Base-by-base conservation (phyloP, 1,284 basidiomycete species). In the Vanrija sp. region DNA sequence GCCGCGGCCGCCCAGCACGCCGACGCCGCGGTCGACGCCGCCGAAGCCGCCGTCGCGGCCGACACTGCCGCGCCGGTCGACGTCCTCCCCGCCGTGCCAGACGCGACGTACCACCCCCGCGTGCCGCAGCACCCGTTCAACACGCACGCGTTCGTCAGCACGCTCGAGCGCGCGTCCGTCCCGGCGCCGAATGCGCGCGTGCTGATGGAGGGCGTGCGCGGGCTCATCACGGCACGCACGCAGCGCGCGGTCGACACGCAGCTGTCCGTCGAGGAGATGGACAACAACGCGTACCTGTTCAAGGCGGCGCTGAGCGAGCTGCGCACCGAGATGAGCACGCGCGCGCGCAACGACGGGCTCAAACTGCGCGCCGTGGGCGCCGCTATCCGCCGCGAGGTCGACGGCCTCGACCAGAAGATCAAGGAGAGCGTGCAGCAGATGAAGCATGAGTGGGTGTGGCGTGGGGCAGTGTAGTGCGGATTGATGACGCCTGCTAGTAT, bases 221-320 rank as follows among this genome's bases (percentile, higher is more conserved):
- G 85, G 0, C 77, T 96, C 64, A 82, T 98, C 38, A 83, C 89
- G 3, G 83, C 87, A 64, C 82, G 91, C 29, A 81, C 89, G 49
- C 85, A 85, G n/a, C 79, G 83, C 62, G 88, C 95, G 6, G 80
- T 83, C 54, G 79, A 84, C 51, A 86, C 88, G 53, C 86, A 89
- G 40, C 78, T 97, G 67, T 86, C 85, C 39, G 81, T 82, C 44
- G 89, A 94, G 73, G 93, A 97, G 71, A 75, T 93, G 51, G 93
- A 95, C 73, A 95, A 94, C 91, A 88, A 95, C 85, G 91, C 92
- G 12, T 99, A 99, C 74, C 81, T 98, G 25, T 98, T 97, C 76
- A 85, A 87, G 51, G 95, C 96, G 10, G 96, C 95, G 0, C 75
- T 98, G 25, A 89, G 90, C 0, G 93, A 98, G 74, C 80, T 97